Conservation (phyloP, 1,284 basidiomycete species). For the Cronartium quercuum region DNA sequence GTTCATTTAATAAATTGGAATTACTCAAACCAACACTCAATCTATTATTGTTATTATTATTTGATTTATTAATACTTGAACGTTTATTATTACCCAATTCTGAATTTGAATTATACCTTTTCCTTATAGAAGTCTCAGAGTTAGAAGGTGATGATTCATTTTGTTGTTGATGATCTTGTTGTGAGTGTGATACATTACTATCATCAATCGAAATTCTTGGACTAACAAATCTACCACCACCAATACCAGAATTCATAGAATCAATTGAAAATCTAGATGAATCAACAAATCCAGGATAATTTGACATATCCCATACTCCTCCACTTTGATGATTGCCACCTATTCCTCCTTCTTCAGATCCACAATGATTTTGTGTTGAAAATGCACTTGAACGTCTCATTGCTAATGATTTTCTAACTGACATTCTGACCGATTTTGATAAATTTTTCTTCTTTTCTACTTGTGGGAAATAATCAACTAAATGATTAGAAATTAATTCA, state of each 20-base stretch:
- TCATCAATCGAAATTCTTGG: not conserved
- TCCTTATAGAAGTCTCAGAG: not conserved
- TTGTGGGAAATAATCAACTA: conserved; percentile 91
- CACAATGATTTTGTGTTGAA: too few species aligned
- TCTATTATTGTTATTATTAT: not conserved
- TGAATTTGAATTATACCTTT: not conserved
- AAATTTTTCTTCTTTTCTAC: conserved; percentile 77
- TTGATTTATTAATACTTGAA: not conserved
- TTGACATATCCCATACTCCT: conserved; percentile 17
- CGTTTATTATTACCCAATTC: not conserved
- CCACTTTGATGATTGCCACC: not conserved
- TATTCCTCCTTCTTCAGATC: not conserved
- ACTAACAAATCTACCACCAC: not conserved
- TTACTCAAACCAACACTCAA: not conserved
- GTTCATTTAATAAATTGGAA: not conserved
- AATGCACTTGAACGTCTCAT: conserved; percentile 20
- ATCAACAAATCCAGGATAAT: conserved; percentile 6
- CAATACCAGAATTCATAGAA: not conserved
- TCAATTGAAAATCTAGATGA: conserved; percentile 5
- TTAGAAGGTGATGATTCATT: not conserved
- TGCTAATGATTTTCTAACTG: conserved; percentile 32
- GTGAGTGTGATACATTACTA: not conserved
- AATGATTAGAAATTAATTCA: conserved; percentile 92
- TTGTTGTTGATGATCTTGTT: not conserved
- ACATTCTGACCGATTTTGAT: conserved; percentile 63